Conservation (phyloP, 75 land plant genomes). For the Larix kaempferi region DNA sequence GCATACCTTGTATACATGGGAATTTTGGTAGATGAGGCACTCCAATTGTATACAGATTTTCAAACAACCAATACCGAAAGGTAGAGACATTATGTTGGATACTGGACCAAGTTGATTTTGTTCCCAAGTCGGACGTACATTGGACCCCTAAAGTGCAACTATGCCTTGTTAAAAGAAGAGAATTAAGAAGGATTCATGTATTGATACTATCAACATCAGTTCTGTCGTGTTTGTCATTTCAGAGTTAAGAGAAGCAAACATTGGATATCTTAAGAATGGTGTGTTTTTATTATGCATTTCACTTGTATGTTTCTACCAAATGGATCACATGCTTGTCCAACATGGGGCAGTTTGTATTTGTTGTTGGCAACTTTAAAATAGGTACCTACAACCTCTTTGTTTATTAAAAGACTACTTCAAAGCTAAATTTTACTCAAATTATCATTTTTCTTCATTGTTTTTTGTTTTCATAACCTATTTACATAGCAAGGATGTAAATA, state of each 20-base stretch:
- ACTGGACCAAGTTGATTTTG: constrained; percentile 46
- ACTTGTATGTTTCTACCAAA: background rate
- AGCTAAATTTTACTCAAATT: background rate
- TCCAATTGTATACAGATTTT: constrained; percentile 51
- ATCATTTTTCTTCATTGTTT: background rate
- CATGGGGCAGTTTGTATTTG: background rate
- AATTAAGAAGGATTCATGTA: constrained; percentile 57
- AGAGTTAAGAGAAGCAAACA: constrained; percentile 46
- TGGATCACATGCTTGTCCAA: background rate
- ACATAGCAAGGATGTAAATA: background rate
- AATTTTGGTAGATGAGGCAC: constrained; percentile 63
- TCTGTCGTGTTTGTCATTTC: constrained; percentile 48
- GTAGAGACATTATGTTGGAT: constrained; percentile 67
- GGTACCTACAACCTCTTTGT: background rate
- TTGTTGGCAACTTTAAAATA: background rate
- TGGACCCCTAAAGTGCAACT: constrained; percentile 48
- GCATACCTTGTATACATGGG: constrained; percentile 65
- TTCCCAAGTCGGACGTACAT: constrained; percentile 28
- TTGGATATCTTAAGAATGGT: background rate
- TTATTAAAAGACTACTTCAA: background rate
- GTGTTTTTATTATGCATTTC: background rate
- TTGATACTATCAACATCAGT: constrained; percentile 40
- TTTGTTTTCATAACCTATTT: background rate
- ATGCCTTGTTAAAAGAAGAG: constrained; percentile 46
- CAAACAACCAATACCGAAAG: constrained; percentile 72